A percentile compares a stretch with the other conserved stretches of the same genome.
phyloP scores from a whole-genome alignment of 2,329 filamentous ascomycete species.

The Stagonosporopsis chrysanthemi region DNA sequence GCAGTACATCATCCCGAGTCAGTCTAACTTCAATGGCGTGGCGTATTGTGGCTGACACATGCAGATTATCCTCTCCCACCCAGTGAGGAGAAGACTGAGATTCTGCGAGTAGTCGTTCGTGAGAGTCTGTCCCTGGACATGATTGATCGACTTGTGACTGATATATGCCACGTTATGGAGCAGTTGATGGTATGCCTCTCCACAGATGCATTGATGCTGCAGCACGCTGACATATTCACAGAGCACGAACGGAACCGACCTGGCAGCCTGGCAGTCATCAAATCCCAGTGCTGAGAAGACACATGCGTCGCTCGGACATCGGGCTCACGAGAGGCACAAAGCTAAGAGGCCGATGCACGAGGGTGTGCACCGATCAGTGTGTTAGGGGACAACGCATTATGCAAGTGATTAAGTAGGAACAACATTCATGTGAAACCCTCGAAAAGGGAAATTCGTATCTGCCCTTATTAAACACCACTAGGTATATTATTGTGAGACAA shows the following conservation, averaged over 20 bases:
- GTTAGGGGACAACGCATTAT: constrained; percentile 36
- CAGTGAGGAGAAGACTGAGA: constrained; percentile 67
- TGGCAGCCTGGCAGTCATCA: constrained; percentile 57
- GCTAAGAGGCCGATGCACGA: constrained; percentile 55
- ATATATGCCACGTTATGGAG: constrained; percentile 68
- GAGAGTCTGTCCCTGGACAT: constrained; percentile 74
- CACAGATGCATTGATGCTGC: neutral
- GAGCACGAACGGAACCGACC: constrained; percentile 59
- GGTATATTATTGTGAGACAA: neutral
- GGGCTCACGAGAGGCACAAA: constrained; percentile 55
- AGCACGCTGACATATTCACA: constrained; percentile 5
- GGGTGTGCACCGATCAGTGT: constrained; percentile 59
- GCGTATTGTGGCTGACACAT: constrained; percentile 21
- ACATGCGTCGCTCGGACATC: constrained; percentile 38
- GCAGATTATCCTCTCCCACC: constrained; percentile 71
- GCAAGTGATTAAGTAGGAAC: constrained; percentile 9
- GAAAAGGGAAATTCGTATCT: neutral
- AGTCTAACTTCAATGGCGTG: constrained; percentile 28
- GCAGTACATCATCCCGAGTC: constrained; percentile 74
- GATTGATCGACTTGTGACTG: constrained; percentile 67
- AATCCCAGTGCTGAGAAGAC: constrained; percentile 53
- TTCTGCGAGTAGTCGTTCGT: constrained; percentile 71
- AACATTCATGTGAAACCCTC: neutral
- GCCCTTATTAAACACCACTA: neutral
- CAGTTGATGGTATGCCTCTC: constrained; percentile 56